Conservation (phyloP, 2,329 filamentous ascomycete genomes). For the Berkeleyomyces rouxiae region DNA sequence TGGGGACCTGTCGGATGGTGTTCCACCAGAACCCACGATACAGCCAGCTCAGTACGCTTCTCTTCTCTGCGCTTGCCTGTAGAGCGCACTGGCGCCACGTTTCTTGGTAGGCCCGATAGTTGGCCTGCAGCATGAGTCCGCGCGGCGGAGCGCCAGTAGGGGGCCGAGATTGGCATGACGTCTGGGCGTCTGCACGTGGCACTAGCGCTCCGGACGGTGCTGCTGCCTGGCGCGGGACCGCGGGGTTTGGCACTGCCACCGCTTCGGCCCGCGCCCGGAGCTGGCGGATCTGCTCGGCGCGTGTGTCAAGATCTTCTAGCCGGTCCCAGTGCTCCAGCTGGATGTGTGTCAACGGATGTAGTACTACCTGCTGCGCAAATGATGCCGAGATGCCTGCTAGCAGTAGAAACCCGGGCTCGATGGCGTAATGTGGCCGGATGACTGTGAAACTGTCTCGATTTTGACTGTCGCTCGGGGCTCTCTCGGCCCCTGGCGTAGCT, state of each 20-base stretch:
- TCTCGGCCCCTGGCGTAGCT: conserved; percentile 25
- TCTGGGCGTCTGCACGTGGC: background rate
- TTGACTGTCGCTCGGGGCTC: background rate
- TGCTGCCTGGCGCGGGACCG: conserved; percentile 10
- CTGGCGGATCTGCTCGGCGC: conserved; percentile 22
- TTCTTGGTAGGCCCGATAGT: conserved; percentile 55
- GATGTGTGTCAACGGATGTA: conserved; percentile 55
- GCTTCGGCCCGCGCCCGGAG: conserved; percentile 16
- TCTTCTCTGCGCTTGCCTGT: conserved; percentile 38
- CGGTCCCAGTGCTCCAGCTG: conserved; percentile 59
- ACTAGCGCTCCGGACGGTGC: background rate
- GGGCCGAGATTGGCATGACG: background rate
- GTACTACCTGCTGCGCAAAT: conserved; percentile 48
- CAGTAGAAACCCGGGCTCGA: conserved; percentile 57
- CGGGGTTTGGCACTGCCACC: conserved; percentile 18
- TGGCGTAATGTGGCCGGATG: conserved; percentile 57
- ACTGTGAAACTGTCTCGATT: conserved; percentile 22
- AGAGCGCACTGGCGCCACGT: conserved; percentile 44
- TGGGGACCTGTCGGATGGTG: conserved; percentile 57
- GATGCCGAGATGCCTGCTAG: conserved; percentile 53
- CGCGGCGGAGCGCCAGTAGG: conserved; percentile 13
- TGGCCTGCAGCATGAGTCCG: conserved; percentile 43
- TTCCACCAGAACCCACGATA: conserved; percentile 58
- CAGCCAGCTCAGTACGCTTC: conserved; percentile 44
- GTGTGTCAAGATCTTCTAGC: conserved; percentile 53